phyloP scores from a whole-genome alignment of 495 filamentous ascomycete species.

The Xylaria castorea region DNA sequence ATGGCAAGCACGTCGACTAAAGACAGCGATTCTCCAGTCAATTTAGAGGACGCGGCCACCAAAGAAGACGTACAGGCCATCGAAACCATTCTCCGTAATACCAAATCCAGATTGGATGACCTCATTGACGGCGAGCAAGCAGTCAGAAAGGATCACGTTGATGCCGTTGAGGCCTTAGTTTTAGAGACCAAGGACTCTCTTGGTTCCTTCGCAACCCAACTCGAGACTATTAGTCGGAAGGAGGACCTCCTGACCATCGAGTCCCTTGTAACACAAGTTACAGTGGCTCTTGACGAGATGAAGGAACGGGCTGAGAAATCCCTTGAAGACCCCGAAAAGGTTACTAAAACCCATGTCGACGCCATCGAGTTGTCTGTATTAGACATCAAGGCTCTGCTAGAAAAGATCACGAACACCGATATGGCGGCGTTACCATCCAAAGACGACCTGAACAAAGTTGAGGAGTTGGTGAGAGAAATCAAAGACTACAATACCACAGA shows the following conservation, averaged over 20 bases:
- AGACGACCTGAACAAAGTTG: slow-evolving; percentile 59
- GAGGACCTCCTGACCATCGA: slow-evolving; percentile 80
- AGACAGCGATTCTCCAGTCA: slow-evolving; percentile 36
- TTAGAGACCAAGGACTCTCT: slow-evolving; percentile 75
- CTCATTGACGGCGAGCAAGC: slow-evolving; percentile 67
- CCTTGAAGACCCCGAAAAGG: slow-evolving; percentile 65
- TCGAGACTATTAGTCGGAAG: slow-evolving; percentile 72
- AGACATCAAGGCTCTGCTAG: slow-evolving; percentile 78
- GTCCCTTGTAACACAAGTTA: slow-evolving; percentile 75
- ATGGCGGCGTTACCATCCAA: slow-evolving; percentile 70
- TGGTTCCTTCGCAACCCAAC: slow-evolving; percentile 59
- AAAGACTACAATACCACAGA: slow-evolving; percentile 30
- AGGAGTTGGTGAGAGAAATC: slow-evolving; percentile 71
- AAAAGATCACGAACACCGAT: slow-evolving; percentile 72
- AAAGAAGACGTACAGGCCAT: slow-evolving; percentile 87
- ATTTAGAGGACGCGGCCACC: slow-evolving; percentile 51
- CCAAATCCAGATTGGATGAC: slow-evolving; percentile 82
- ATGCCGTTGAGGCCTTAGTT: slow-evolving; percentile 71
- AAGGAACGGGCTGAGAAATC: slow-evolving; percentile 70
- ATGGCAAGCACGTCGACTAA: slow-evolving; percentile 17
- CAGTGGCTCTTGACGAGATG: slow-evolving; percentile 75
- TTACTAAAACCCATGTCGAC: slow-evolving; percentile 80
- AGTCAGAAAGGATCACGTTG: slow-evolving; percentile 78
- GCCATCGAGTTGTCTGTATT: slow-evolving; percentile 77
- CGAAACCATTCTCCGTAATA: slow-evolving; percentile 83